phyloP scores from a whole-genome alignment of 2,329 filamentous ascomycete species.

The Xylaria digitata region DNA sequence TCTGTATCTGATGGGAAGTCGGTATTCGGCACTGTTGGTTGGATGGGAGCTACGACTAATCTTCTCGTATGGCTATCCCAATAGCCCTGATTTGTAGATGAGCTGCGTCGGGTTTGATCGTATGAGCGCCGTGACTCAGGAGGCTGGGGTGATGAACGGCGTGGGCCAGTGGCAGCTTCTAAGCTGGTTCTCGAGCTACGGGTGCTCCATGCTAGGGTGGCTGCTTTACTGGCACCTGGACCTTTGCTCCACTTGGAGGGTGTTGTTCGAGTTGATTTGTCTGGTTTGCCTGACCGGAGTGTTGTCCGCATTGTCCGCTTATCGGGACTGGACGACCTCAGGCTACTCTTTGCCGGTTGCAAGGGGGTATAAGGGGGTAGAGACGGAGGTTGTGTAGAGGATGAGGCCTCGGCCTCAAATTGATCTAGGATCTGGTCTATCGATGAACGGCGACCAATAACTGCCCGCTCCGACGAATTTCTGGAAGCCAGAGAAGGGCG shows the following conservation, averaged over 20 bases:
- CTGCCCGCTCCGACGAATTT: conserved; percentile 63
- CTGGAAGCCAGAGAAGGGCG: conserved; percentile 67
- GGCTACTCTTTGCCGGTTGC: conserved; percentile 51
- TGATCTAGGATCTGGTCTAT: conserved; percentile 44
- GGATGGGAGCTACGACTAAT: conserved; percentile 57
- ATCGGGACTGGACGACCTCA: conserved; percentile 67
- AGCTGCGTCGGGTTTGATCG: conserved; percentile 48
- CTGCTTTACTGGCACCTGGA: conserved; percentile 70
- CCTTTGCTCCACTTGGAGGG: conserved; percentile 59
- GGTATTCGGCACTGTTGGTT: conserved; percentile 46
- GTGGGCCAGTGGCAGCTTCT: conserved; percentile 43
- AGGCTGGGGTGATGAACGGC: conserved; percentile 31
- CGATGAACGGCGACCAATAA: conserved; percentile 51
- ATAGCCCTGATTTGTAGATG: conserved; percentile 52
- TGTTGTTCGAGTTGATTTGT: conserved; percentile 57
- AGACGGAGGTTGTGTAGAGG: conserved; percentile 42
- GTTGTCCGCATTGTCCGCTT: conserved; percentile 73
- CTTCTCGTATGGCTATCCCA: conserved; percentile 68
- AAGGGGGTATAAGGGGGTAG: conserved; percentile 51
- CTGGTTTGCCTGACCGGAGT: conserved; percentile 62
- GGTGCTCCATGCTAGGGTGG: conserved; percentile 70
- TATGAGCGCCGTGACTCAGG: conserved; percentile 48
- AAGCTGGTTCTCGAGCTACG: conserved; percentile 53
- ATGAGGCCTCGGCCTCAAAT: conserved; percentile 45
- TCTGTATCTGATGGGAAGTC: conserved; percentile 48